Conservation (phyloP, 2,329 filamentous ascomycete genomes). For the Byssochlamys sp. region DNA sequence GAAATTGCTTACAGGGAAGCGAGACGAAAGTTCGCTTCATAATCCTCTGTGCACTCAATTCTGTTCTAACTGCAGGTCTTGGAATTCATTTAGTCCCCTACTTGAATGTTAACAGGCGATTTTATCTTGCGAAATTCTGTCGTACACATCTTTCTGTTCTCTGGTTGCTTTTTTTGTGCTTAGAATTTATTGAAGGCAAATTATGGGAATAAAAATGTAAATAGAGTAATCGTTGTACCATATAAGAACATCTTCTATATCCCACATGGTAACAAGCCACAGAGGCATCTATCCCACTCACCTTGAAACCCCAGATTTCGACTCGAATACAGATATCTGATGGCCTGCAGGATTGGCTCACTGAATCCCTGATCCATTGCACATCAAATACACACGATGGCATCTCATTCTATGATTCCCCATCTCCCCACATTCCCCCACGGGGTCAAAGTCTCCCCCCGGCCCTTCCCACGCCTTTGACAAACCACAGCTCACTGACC, state of each 20-base stretch:
- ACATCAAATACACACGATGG: not conserved
- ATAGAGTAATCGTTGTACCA: too few relatives aligned
- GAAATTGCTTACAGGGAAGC: conserved; percentile 27
- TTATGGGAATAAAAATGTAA: too few relatives aligned
- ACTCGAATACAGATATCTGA: too few relatives aligned
- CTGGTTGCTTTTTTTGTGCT: too few relatives aligned
- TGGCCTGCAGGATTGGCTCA: too few relatives aligned
- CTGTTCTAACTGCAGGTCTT: conserved; percentile 42
- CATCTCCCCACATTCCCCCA: not conserved
- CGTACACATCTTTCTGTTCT: not conserved
- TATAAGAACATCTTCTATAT: too few relatives aligned
- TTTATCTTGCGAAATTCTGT: not conserved
- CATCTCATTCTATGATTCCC: not conserved
- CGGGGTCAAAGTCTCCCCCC: not conserved
- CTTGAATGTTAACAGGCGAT: conserved; percentile 38
- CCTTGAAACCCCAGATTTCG: too few relatives aligned
- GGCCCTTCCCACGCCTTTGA: not conserved
- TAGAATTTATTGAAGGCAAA: too few relatives aligned
- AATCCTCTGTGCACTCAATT: conserved; percentile 59
- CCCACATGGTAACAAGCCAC: too few relatives aligned
- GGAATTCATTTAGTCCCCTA: conserved; percentile 41
- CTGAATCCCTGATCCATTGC: not conserved
- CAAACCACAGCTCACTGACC: not conserved
- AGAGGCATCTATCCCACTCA: too few relatives aligned
- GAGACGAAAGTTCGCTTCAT: conserved; percentile 49